These are phyloP conservation scores for Pythium sp. DNA, from an alignment of 352 stramenopile genomes.

Conservation along the genomic window DNA sequence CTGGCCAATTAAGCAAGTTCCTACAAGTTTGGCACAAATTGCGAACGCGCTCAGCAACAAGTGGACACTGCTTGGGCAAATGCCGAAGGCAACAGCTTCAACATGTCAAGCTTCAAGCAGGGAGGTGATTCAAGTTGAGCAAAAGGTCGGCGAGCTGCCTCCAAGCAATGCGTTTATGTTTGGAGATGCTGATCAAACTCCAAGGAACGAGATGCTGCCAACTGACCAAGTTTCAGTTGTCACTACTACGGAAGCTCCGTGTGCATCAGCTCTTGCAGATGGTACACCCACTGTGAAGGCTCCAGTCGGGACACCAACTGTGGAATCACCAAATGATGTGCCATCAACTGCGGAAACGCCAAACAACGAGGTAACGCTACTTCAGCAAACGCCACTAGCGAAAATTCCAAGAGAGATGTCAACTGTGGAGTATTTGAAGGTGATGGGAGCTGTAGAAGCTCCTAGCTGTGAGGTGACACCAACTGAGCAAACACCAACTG, in stretches of 20 bases:
- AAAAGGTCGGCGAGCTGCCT: background rate
- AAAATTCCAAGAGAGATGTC: background rate
- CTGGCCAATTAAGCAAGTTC: background rate
- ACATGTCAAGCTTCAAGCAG: background rate
- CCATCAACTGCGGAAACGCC: background rate
- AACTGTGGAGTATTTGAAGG: background rate
- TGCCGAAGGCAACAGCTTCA: background rate
- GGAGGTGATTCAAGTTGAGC: background rate
- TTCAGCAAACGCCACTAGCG: background rate
- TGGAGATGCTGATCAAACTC: background rate
- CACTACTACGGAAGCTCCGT: background rate
- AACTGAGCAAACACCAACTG: background rate
- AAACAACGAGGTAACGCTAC: background rate
- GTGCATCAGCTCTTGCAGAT: background rate
- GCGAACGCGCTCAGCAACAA: background rate
- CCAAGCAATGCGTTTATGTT: background rate
- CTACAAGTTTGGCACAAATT: background rate
- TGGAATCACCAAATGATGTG: background rate
- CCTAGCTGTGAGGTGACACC: background rate
- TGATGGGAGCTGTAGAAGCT: background rate
- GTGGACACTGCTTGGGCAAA: background rate
- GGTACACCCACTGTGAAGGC: background rate
- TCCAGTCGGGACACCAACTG: background rate
- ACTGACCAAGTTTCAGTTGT: background rate
- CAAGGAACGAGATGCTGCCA: background rate